Evolutionary conservation across 441 rosid species (phyloP), one percentile per base, ranked within the genome.

Genomic region (Sinapis alba): DNA sequence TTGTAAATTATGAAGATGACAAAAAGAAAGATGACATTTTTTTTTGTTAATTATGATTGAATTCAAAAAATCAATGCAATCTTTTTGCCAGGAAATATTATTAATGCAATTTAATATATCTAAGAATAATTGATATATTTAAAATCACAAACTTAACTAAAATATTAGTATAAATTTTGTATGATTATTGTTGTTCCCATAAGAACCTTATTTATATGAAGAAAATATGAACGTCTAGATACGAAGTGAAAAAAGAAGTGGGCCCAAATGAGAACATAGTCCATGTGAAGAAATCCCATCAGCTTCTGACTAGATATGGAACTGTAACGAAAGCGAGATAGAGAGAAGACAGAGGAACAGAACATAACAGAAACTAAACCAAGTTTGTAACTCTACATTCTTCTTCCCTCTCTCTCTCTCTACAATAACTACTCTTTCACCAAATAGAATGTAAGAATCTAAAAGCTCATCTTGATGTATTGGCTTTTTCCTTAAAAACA

Each of bases 301-400:
- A 51, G 77, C 64, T 60, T 77, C 77, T 72, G 80, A 61, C 59
- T 71, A 77, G 69, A 77, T 71, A 36, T 50, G 73, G 65, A 72
- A 51, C 43, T 60, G 77, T 72, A 71, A 66, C 24, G 76, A 76
- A 76, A 69, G 69, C 71, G 71, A 63, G 79, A 67, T 43, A 50
- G 78, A 75, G 69, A 69, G 70, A 70, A 57, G 66, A 63, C 75
- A 47, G 45, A 38, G 65, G 30, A 60, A 65, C 72, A 77, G 76
- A 71, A 64, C 68, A 77, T 71, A 60, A 71, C 80, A 65, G 77
- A 77, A 77, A 66, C 77, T 72, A 66, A 65, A 77, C 80, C 68
- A 77, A 77, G 80, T 77, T 77, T 71, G 58, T 19, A 65, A 77
- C 80, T 71, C 67, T 59, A 77, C 73, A 71, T 77, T 77, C 80